These are phyloP conservation scores for Daldinia bambusicola DNA, from an alignment of 495 filamentous ascomycete species.

Conservation along the genomic window DNA sequence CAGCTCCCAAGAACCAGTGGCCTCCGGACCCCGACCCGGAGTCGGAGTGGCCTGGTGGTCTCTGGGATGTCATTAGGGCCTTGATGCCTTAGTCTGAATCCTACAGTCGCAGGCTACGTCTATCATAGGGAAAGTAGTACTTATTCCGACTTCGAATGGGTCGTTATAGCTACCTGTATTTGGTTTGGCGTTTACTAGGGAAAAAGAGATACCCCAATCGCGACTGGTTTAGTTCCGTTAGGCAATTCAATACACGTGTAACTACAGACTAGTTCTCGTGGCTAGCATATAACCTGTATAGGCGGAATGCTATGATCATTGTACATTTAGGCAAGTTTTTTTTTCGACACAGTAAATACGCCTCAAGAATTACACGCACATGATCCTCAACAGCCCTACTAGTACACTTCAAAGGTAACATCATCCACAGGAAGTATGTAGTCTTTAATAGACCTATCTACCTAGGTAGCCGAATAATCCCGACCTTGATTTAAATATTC, in stretches of 20 bases:
- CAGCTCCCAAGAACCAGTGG: slow-evolving; percentile 32
- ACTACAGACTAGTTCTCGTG: not conserved
- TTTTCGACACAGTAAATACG: not conserved
- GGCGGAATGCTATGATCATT: not conserved
- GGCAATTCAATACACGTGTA: not conserved
- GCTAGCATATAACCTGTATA: not conserved
- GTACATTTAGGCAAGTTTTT: not conserved
- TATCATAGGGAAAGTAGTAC: no score
- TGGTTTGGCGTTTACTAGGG: slow-evolving; percentile 28
- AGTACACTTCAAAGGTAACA: not conserved
- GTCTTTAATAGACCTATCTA: not conserved
- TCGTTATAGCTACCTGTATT: not conserved
- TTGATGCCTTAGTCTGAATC: slow-evolving; percentile 22
- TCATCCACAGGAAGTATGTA: not conserved
- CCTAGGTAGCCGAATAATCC: not conserved
- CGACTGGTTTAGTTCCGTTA: not conserved
- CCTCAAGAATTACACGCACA: not conserved
- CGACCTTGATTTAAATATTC: not conserved
- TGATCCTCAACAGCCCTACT: not conserved
- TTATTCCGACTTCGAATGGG: not conserved
- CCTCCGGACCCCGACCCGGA: slow-evolving; percentile 40
- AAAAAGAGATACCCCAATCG: slow-evolving; percentile 30
- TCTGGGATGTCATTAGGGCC: slow-evolving; percentile 42
- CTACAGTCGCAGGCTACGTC: not conserved
- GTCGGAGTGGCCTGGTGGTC: slow-evolving; percentile 40